These are phyloP conservation scores for Naumovozyma castellii DNA, from an alignment of 805 yeast genomes.

Conservation along the genomic window DNA sequence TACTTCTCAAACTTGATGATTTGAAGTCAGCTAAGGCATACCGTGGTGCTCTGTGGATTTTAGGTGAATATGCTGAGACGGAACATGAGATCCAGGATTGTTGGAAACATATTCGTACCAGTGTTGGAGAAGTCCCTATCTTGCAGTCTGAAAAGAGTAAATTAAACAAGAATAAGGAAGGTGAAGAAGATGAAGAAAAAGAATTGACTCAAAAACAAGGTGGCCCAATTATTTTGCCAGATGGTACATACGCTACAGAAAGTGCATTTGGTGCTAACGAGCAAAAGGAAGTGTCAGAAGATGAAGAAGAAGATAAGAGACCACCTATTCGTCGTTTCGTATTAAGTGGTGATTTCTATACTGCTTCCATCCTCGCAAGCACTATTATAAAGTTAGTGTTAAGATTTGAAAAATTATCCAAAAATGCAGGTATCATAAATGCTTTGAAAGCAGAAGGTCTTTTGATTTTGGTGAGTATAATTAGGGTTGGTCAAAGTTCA, in stretches of 20 bases:
- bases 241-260: slow-evolving; percentile 97
- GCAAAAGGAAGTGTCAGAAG: slow-evolving; percentile 66
- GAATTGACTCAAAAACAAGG: slow-evolving; percentile 26
- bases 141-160: slow-evolving; percentile 57
- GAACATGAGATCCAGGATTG: slow-evolving; percentile 66
- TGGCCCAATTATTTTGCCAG: slow-evolving; percentile 89
- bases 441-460: slow-evolving; percentile 92
- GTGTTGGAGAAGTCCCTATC: slow-evolving; percentile 88
- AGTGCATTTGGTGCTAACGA: slow-evolving; percentile 79
- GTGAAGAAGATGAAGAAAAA: slow-evolving; percentile 25
- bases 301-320: slow-evolving; percentile 37
- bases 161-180: slow-evolving; percentile 31
- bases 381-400: slow-evolving; percentile 82
- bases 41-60: slow-evolving; percentile 90
- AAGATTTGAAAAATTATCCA: slow-evolving; percentile 53
- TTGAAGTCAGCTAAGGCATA: slow-evolving; percentile 83
- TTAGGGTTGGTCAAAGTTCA: slow-evolving; percentile 75
- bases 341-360: slow-evolving; percentile 80
- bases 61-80: slow-evolving; percentile 81
- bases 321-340: slow-evolving; percentile 78
- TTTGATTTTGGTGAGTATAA: slow-evolving; percentile 81
- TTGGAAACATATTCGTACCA: slow-evolving; percentile 77
- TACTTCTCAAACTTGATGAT: slow-evolving; percentile 50
- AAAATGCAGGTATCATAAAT: slow-evolving; percentile 52
- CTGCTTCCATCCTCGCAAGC: slow-evolving; percentile 79